Evolutionary conservation across 371 early-diverging fungal genomes (phyloP).

Genomic region (Mucor plumbeus): DNA sequence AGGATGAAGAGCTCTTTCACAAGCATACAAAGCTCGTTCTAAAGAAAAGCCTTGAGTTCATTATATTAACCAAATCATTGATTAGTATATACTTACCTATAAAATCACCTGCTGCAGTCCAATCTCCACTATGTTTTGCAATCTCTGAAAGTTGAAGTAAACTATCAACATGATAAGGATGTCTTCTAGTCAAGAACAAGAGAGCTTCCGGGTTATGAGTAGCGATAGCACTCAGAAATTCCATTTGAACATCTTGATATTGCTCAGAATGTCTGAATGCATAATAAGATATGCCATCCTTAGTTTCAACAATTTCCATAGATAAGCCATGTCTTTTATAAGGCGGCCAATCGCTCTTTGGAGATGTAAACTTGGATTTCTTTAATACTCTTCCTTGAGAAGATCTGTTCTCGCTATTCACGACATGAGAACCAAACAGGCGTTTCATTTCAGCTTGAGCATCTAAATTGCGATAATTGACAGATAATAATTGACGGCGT

Average conservation of each 20-base stretch:
- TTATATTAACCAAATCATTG: too few species aligned
- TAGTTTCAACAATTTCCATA: constrained; percentile 71
- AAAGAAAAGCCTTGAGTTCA: background rate
- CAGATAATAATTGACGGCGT: constrained; percentile 57
- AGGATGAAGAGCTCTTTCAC: constrained; percentile 84
- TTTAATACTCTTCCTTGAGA: constrained; percentile 51
- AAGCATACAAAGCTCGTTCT: constrained; percentile 84
- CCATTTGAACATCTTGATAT: constrained; percentile 76
- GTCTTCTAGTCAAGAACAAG: constrained; percentile 63
- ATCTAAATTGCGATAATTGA: constrained; percentile 75
- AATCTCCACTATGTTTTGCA: constrained; percentile 81
- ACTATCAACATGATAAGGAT: constrained; percentile 89
- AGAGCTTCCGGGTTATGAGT: constrained; percentile 82
- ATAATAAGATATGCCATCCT: constrained; percentile 60
- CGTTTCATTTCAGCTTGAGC: constrained; percentile 88
- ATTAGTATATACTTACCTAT: constrained; percentile 50
- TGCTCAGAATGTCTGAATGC: constrained; percentile 69
- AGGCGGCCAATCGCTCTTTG: constrained; percentile 82
- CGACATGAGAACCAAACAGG: constrained; percentile 87
- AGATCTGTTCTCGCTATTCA: constrained; percentile 60
- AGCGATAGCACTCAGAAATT: constrained; percentile 74
- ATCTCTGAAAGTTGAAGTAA: constrained; percentile 86
- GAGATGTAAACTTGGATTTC: constrained; percentile 70
- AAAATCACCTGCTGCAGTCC: constrained; percentile 75
- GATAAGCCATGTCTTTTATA: constrained; percentile 69